Percentiles rank a stretch among this genome's conserved stretches.
Evolutionary conservation across 2,329 filamentous ascomycete genomes (phyloP).

Genomic region (Acephala macrosclerotiorum): DNA sequence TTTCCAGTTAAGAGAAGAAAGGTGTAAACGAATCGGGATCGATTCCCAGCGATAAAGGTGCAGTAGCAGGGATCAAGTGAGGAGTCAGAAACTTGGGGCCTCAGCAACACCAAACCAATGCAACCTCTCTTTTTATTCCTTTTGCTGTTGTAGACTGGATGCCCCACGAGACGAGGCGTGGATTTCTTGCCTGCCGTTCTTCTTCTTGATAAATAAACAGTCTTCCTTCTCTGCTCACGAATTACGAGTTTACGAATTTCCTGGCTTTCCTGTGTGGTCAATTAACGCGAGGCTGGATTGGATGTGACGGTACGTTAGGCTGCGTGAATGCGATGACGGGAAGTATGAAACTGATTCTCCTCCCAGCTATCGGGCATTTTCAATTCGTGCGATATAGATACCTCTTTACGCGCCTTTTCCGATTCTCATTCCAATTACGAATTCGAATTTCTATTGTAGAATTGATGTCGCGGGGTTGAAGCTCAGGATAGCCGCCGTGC

Average conservation of each 20-base stretch:
- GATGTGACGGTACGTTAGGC: constrained; percentile 16
- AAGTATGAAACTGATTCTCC: constrained; percentile 17
- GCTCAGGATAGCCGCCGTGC: constrained; percentile 30
- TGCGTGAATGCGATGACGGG: constrained; percentile 19
- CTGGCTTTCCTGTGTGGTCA: constrained; percentile 16
- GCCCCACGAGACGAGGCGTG: constrained; percentile 7
- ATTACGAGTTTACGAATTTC: constrained; percentile 31
- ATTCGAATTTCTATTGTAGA: background rate
- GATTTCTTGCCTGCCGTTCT: constrained; percentile 15
- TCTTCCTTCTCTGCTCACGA: constrained; percentile 12
- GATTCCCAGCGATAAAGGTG: background rate
- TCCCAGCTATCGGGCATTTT: constrained; percentile 22
- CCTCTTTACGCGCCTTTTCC: constrained; percentile 36
- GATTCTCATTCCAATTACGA: constrained; percentile 20
- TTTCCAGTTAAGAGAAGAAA: background rate
- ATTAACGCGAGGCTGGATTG: too few relatives aligned
- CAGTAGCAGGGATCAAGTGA: constrained; percentile 16
- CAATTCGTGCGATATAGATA: constrained; percentile 31
- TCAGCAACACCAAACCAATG: too few relatives aligned
- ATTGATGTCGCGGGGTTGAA: constrained; percentile 6
- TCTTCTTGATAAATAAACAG: background rate
- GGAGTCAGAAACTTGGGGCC: constrained; percentile 21
- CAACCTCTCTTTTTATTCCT: constrained; percentile 1
- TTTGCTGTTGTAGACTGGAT: background rate
- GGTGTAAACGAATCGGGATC: constrained; percentile 25